These are phyloP conservation scores for Erodium maritimum DNA, from an alignment of 345 rosid species.

Conservation along the genomic window DNA sequence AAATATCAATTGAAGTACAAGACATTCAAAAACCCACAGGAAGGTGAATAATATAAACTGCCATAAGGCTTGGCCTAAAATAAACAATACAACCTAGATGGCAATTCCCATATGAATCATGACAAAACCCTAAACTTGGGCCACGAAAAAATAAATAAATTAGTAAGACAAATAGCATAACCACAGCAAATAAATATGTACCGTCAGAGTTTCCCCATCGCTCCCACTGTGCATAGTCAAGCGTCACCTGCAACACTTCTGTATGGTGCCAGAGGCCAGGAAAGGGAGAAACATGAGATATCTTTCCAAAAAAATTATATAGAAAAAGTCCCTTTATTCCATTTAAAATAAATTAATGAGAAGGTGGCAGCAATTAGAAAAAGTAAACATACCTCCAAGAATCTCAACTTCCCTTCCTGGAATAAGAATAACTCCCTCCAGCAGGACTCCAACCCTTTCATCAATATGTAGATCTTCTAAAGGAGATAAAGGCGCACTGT, in stretches of 20 bases:
- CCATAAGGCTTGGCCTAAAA: no score
- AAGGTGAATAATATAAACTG: no score
- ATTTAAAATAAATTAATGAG: background rate
- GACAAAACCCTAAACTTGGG: no score
- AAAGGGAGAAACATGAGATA: background rate
- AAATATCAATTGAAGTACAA: no score
- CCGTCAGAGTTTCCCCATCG: conserved; percentile 50
- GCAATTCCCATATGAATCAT: no score
- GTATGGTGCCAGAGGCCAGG: conserved; percentile 15
- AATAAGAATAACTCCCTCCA: conserved; percentile 49
- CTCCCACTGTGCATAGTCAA: conserved; percentile 39
- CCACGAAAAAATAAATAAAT: no score
- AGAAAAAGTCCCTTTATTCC: conserved; percentile 6
- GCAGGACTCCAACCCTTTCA: conserved; percentile 53
- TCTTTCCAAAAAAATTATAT: conserved; percentile 1
- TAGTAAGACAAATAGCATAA: no score
- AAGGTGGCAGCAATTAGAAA: conserved; percentile 3
- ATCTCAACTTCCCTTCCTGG: conserved; percentile 82
- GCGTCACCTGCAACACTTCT: conserved; percentile 62
- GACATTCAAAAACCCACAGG: no score
- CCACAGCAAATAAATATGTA: conserved; percentile 12
- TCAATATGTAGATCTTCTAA: conserved; percentile 56
- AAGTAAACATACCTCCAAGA: conserved; percentile 48
- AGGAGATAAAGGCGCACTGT: conserved; percentile 11
- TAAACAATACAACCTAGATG: no score